Base-by-base conservation (phyloP, 352 stramenopile species). In the Globisporangium middletonii region DNA sequence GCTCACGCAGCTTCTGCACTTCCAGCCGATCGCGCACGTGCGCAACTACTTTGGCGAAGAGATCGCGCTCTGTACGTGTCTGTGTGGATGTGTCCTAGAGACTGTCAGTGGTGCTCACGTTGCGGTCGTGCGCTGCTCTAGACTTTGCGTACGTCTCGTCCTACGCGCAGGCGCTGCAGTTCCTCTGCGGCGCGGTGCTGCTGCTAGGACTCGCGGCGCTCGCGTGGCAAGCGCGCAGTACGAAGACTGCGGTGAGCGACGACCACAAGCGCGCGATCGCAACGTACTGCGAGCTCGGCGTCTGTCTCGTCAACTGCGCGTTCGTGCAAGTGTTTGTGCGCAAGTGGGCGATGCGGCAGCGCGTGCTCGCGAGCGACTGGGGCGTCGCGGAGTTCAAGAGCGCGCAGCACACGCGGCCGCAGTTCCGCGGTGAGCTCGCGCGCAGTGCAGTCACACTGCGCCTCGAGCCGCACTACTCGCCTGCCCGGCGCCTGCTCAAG, bases 1-100 rank as follows among this genome's bases (percentile, higher is more conserved):
- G 2, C 11, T 72, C 41, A 46, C 53, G 18, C 44, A 72, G 1
- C 23, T 84, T 13, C 41, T 75, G 2, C 52, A 72, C 38, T 63
- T 58, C 42, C 77, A 90, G 53, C 75, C 77, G 12, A 58, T 88
- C 7, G 27, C 67, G 11, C 71, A 86, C 56, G 63, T 92, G 5
- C 78, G 78, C 51, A 86, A 88, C 66, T 92, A 92, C 66, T 92
- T 92, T 59, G 83, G 83, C 43, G 83, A 92, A 57, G 73, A 92
- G 43, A 60, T 92, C 41, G 83, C 78, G 19, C 61, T 92, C 5
- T 92, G 83, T 92, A 72, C 42, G 80, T 81, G 13, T 53, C 7
- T 50, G 19, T 57, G 30, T 52, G 45, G 6, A 30, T 60, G 37
- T 30, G 30, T 35, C 38, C 9, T 41, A 8, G 35, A 41, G 8